Conservation (phyloP, 805 yeast species). For the Cyberlindnera euphorbiiphila region DNA sequence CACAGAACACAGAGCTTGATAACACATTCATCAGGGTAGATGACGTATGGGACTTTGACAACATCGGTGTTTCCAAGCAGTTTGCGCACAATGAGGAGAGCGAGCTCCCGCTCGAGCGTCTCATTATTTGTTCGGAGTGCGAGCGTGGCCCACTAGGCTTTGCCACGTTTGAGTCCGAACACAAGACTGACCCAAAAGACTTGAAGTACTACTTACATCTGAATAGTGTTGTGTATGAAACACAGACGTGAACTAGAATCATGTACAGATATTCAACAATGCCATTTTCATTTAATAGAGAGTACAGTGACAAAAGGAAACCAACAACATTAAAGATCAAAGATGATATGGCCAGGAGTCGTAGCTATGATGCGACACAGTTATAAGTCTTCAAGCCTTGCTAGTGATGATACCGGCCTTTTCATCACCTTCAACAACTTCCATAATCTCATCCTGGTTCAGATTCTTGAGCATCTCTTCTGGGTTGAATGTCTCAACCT, state of each 20-base stretch:
- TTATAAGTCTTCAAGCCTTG: neutral
- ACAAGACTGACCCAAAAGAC: slow-evolving; percentile 34
- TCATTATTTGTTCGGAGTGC: slow-evolving; percentile 70
- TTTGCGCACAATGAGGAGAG: slow-evolving; percentile 17
- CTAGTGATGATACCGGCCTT: neutral
- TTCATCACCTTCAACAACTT: slow-evolving; percentile 12
- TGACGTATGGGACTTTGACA: slow-evolving; percentile 78
- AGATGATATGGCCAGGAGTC: too few relatives aligned
- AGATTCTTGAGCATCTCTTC: slow-evolving; percentile 20
- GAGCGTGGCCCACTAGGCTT: slow-evolving; percentile 76
- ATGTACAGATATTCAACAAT: too few relatives aligned
- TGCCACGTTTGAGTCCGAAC: slow-evolving; percentile 39
- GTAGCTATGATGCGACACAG: neutral
- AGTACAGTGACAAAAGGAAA: too few relatives aligned
- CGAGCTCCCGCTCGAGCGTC: slow-evolving; percentile 40
- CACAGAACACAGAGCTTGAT: slow-evolving; percentile 1
- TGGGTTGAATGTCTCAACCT: slow-evolving; percentile 22
- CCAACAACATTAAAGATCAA: too few relatives aligned
- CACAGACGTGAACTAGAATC: neutral
- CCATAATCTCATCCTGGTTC: slow-evolving; percentile 19
- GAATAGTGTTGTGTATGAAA: slow-evolving; percentile 41
- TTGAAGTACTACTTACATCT: slow-evolving; percentile 43
- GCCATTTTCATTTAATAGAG: too few relatives aligned
- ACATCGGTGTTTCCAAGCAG: slow-evolving; percentile 62
- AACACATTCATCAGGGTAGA: slow-evolving; percentile 39